Evolutionary conservation across 768 basidiomycete species (phyloP).

Genomic region (Pulveroboletus sp.): DNA sequence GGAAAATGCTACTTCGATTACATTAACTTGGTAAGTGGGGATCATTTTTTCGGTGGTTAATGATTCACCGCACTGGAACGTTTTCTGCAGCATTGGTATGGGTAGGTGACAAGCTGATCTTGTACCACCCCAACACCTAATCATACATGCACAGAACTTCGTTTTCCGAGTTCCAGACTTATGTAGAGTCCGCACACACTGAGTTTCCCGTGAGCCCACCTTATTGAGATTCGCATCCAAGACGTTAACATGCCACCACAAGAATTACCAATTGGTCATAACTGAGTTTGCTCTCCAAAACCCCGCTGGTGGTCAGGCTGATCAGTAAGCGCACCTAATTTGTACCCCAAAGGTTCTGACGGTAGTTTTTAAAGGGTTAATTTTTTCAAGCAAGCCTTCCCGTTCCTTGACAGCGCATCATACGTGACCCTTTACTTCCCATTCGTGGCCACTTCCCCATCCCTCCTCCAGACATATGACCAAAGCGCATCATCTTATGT

Average conservation of each 20-base stretch:
- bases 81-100: slow-evolving; percentile 26
- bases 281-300: slow-evolving; percentile 34
- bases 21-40: slow-evolving; percentile 30
- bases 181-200: slow-evolving; percentile 24
- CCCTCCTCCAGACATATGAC: slow-evolving; percentile 22
- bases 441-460: slow-evolving; percentile 33
- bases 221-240: neutral
- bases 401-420: slow-evolving; percentile 32
- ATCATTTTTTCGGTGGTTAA: neutral
- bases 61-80: neutral
- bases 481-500: slow-evolving; percentile 6
- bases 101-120: slow-evolving; percentile 12
- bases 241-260: slow-evolving; percentile 1
- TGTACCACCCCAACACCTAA: neutral
- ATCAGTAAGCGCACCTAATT: slow-evolving; percentile 22
- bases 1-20: slow-evolving; percentile 36
- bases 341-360: neutral
- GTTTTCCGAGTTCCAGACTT: slow-evolving; percentile 30
- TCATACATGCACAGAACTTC: slow-evolving; percentile 12
- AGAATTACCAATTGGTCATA: slow-evolving; percentile 27
- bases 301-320: slow-evolving; percentile 28
- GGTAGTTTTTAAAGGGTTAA: slow-evolving; percentile 19
- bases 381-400: slow-evolving; percentile 33
- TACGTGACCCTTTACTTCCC: slow-evolving; percentile 36
- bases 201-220: slow-evolving; percentile 25